Evolutionary conservation across 176 grass and related monocot species (phyloP), one percentile per base, ranked within the genome.

Genomic region (Bothriochloa decipiens): DNA sequence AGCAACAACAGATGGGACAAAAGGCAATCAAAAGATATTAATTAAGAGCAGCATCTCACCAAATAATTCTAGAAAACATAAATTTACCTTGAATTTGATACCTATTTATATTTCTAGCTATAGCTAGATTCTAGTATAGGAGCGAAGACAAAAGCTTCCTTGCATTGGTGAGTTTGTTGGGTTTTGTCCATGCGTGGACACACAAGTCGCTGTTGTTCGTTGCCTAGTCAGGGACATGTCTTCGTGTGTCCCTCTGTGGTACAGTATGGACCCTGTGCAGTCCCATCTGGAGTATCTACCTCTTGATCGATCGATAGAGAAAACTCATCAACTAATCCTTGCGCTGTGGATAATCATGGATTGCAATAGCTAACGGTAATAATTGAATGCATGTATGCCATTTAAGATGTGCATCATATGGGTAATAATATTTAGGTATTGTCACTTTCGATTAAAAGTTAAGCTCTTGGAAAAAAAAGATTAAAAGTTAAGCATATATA

Each of bases 221-320:
- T 55, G 35, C 65, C 20, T 40, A 27, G 68, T 58, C 80, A 82
- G 18, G n/a, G 14, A 82, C 27, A 60, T 58, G 66, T 57, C 70
- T 27, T 36, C 15, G 57, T 70, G 66, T 72, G 52, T 20, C 2
- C 33, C 49, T 6, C 53, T 71, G 17, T 11, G 11, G 33, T 6
- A 64, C n/a, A 16, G 40, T 55, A 8, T 20, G 50, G 50, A 22
- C 52, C 36, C 40, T 42, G 52, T 42, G 40, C 1, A 42, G 8
- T 42, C 40, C 40, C 40, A 42, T 32, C 7, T 7, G 1, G 40
- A 22, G 18, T 55, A 55, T 55, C 18, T 55, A 8, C 22, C 7
- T 26, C 20, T 65, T 42, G 60, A 79, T 20, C 3, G 35, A 57
- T 71, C 18, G 79, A 71, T 41, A 4, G n/a, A 82, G 66, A 81